These are phyloP conservation scores for Pyronema omphalodes DNA, from an alignment of 495 filamentous ascomycete genomes.

Conservation along the genomic window DNA sequence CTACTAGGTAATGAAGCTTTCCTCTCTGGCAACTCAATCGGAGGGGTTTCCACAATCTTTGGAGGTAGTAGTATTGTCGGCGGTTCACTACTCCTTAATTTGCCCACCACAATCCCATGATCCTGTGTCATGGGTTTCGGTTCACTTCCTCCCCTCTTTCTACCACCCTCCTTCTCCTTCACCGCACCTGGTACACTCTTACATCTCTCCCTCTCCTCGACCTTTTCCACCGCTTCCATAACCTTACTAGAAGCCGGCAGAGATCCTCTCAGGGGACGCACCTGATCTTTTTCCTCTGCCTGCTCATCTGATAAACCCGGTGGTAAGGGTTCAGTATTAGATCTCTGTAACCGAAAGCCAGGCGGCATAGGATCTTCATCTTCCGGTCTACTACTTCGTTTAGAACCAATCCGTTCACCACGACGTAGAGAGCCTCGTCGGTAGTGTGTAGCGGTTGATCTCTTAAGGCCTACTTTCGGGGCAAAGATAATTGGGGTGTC, in stretches of 20 bases:
- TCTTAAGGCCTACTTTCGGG: conserved; percentile 57
- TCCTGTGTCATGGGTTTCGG: too few species aligned
- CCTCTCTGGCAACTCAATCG: conserved; percentile 22
- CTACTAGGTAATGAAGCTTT: conserved; percentile 19
- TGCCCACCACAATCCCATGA: too few species aligned
- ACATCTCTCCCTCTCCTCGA: too few species aligned
- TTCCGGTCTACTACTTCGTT: conserved; percentile 45
- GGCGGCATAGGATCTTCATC: conserved; percentile 30
- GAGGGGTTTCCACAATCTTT: conserved; percentile 51
- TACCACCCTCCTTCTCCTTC: too few species aligned
- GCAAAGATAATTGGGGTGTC: conserved; percentile 77
- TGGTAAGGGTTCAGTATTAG: conserved; percentile 59
- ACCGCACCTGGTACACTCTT: too few species aligned
- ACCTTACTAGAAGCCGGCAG: too few species aligned
- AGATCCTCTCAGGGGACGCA: too few species aligned
- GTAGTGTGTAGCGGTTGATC: conserved; percentile 86
- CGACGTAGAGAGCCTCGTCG: conserved; percentile 69
- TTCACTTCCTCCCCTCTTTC: too few species aligned
- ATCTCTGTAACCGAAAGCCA: conserved; percentile 42
- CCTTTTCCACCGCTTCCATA: too few species aligned
- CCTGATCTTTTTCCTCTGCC: too few species aligned
- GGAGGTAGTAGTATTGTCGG: conserved; percentile 39
- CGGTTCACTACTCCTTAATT: conserved; percentile 13
- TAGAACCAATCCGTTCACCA: conserved; percentile 56
- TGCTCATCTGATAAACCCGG: too few species aligned